Base-by-base conservation (phyloP, 345 rosid species). In the Acer campestre region DNA sequence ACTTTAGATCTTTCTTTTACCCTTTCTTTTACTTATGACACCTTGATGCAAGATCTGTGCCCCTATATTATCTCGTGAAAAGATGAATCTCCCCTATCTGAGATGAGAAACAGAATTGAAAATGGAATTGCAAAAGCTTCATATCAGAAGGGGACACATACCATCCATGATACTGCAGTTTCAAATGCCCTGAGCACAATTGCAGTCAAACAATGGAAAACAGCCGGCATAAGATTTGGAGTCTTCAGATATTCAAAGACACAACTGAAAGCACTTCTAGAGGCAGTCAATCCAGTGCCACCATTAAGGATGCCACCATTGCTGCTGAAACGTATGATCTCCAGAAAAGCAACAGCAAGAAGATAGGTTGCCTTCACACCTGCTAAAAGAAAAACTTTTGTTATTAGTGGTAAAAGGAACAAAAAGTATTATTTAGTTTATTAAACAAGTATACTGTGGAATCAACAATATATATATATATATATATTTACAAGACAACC, bases 281-380 rank as follows among this genome's bases (percentile, higher is more conserved):
- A 86, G 59, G 91, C 87, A 73, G 90, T 88, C 74, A 88, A 84
- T 78, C 86, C 80, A 70, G 85, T 74, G 72, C 88, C 88, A 65
- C 98, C 97, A 80, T 94, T 97, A 76, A 97, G 98, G 79, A 94
- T 89, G 80, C 99, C 99, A 66, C 99, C 99, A 67, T 97, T 97
- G 83, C 98, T 97, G 82, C 93, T 91, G 85, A 97, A 97, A 51
- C 99, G 97, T 72, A 91, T 91, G 65, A 93, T 93, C 86, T 97
- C 99, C 80, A 97, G 79, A 84, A 94, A 94, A 49, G 99, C 94
- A 42, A 97, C 99, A 29, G 99, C 98, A 80, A 97, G 99, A 89
- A 97, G 95, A 89, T 94, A 97, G 70, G 98, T 97, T 31, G 99
- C 98, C 88, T 97, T 97, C 77, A 97, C 98, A 68, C 98, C 99